Percentiles rank a stretch among this genome's conserved stretches.
phyloP scores from a whole-genome alignment of 352 stramenopile genomes.

The Pythium periplocum region DNA sequence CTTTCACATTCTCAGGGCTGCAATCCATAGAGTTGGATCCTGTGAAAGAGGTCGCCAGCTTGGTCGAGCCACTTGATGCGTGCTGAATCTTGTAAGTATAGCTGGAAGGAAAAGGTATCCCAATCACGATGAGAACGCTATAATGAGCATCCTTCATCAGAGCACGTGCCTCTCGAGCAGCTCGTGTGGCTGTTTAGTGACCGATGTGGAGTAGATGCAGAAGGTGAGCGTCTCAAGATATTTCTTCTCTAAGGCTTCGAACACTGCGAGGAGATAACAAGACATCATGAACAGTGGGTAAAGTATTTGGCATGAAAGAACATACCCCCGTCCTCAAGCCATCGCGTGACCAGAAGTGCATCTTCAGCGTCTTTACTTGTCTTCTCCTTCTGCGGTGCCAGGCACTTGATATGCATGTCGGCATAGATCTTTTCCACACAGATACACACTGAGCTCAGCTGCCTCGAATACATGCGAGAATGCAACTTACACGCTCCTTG shows the following conservation, averaged over 20 bases:
- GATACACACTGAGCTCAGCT: background rate
- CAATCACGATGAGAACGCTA: background rate
- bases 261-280: constrained; percentile 15
- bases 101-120: constrained; percentile 9
- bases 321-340: constrained; percentile 36
- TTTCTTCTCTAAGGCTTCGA: constrained; percentile 34
- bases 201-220: constrained; percentile 27
- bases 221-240: constrained; percentile 28
- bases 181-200: constrained; percentile 16
- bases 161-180: constrained; percentile 29
- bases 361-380: constrained; percentile 16
- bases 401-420: constrained; percentile 36
- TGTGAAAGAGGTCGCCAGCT: constrained; percentile 28
- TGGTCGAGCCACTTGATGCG: constrained; percentile 6
- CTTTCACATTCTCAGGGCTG: constrained; percentile 33
- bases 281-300: too few species aligned
- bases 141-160: background rate
- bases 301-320: background rate
- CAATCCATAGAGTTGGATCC: constrained; percentile 18
- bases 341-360: constrained; percentile 24
- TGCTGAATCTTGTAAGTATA: constrained; percentile 38
- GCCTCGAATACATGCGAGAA: background rate
- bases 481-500: constrained; percentile 19
- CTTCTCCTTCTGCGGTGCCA: constrained; percentile 22
- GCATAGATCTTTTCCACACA: constrained; percentile 21